These are phyloP conservation scores for Euphrasia arctica DNA, from an alignment of 305 asterid genomes.

Conservation along the genomic window DNA sequence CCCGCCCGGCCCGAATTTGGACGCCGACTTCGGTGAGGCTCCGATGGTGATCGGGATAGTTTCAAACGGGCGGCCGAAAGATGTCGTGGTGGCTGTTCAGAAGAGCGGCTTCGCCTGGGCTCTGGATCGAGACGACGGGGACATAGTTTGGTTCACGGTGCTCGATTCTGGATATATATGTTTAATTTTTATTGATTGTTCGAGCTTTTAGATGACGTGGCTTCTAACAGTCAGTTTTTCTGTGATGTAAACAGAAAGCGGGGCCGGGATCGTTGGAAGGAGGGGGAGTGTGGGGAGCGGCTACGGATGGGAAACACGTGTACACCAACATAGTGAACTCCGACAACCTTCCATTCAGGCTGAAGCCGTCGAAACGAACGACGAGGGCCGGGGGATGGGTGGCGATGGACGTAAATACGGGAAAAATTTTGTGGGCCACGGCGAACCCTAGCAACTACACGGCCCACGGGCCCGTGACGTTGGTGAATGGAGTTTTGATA, in stretches of 20 bases:
- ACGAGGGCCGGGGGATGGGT: constrained; percentile 79
- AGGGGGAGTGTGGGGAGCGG: constrained; percentile 87
- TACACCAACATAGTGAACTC: constrained; percentile 60
- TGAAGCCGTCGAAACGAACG: constrained; percentile 48
- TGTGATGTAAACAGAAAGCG: constrained; percentile 30
- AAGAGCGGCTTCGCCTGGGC: constrained; percentile 81
- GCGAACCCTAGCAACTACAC: constrained; percentile 63
- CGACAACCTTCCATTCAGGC: constrained; percentile 38
- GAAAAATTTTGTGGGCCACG: constrained; percentile 57
- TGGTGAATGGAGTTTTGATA: constrained; percentile 52
- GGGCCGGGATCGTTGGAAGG: constrained; percentile 67
- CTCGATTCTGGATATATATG: not conserved
- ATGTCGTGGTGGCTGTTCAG: constrained; percentile 70
- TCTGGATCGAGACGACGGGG: constrained; percentile 56
- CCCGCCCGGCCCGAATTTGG: constrained; percentile 71
- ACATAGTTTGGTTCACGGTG: constrained; percentile 57
- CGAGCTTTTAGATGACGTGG: too few species aligned
- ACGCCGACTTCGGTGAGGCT: constrained; percentile 88
- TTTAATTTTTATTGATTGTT: too few species aligned
- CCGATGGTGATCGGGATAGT: constrained; percentile 57
- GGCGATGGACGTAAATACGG: constrained; percentile 62
- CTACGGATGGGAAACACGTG: constrained; percentile 55
- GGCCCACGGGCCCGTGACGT: constrained; percentile 52
- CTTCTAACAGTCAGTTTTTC: too few species aligned
- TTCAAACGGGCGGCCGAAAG: constrained; percentile 33